Evolutionary conservation across 2,329 filamentous ascomycete species (phyloP).

Genomic region (Scedosporium apiospermum): DNA sequence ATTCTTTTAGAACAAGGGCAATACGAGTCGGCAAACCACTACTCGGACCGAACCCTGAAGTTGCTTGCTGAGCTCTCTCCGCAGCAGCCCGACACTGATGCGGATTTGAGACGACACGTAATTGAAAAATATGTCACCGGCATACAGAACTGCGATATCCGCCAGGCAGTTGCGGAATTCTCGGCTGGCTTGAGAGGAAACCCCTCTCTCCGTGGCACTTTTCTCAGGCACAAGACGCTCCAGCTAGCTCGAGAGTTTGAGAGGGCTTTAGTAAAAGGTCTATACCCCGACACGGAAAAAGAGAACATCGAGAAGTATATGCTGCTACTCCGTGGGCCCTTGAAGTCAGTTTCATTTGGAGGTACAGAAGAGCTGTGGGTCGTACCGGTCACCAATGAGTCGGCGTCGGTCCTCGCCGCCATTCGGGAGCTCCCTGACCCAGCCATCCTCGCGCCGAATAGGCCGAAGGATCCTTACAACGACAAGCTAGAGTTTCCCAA

Average conservation of each 20-base stretch:
- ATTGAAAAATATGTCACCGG: conserved; percentile 22
- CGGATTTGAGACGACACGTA: not conserved
- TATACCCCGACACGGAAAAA: conserved; percentile 25
- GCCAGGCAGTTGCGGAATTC: conserved; percentile 29
- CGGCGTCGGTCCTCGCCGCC: conserved; percentile 25
- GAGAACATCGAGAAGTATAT: conserved; percentile 6
- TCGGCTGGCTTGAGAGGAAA: conserved; percentile 5
- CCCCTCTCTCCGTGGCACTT: conserved; percentile 27
- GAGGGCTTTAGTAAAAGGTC: conserved; percentile 36
- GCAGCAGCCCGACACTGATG: not conserved
- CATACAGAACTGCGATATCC: conserved; percentile 36
- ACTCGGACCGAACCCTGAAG: conserved; percentile 17
- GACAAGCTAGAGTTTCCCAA: conserved; percentile 70
- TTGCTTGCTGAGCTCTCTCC: not conserved
- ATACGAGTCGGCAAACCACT: conserved; percentile 40
- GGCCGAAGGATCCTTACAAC: conserved; percentile 42
- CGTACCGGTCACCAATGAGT: conserved; percentile 26
- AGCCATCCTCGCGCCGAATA: conserved; percentile 37
- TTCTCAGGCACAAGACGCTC: conserved; percentile 42
- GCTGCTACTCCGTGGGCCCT: conserved; percentile 6
- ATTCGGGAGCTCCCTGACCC: conserved; percentile 39
- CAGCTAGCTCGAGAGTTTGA: conserved; percentile 49
- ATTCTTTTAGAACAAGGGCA: conserved; percentile 42
- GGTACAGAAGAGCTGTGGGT: conserved; percentile 12
- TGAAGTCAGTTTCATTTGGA: not conserved